A percentile compares a stretch with the other conserved stretches of the same genome.
phyloP scores from a whole-genome alignment of 2,329 filamentous ascomycete genomes.

The Fusarium austroafricanum region DNA sequence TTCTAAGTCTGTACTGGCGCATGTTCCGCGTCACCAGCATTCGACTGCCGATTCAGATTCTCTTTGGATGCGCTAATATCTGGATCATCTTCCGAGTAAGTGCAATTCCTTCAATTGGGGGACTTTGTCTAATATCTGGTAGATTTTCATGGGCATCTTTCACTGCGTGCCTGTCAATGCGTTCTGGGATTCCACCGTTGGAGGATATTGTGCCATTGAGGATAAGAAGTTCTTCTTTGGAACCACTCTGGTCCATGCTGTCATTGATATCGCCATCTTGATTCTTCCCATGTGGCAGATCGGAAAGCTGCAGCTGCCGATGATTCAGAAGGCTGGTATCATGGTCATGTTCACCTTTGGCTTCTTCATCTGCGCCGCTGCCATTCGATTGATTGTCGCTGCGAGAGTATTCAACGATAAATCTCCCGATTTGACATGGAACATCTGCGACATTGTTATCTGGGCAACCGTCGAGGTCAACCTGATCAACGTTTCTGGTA shows the following conservation, averaged over 20 bases:
- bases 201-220: slow-evolving; percentile 32
- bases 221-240: slow-evolving; percentile 51
- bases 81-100: slow-evolving; percentile 47
- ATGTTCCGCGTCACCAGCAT: slow-evolving; percentile 45
- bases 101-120: rapidly evolving
- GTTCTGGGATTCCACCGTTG: slow-evolving; percentile 29
- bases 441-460: slow-evolving; percentile 38
- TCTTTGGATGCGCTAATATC: slow-evolving; percentile 39
- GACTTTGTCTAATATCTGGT: neutral
- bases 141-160: slow-evolving; percentile 37
- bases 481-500: slow-evolving; percentile 42
- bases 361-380: slow-evolving; percentile 42
- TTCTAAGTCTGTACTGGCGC: slow-evolving; percentile 49
- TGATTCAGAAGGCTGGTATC: slow-evolving; percentile 45
- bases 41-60: slow-evolving; percentile 44
- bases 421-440: slow-evolving; percentile 40
- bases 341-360: slow-evolving; percentile 48
- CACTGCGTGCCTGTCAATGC: slow-evolving; percentile 36
- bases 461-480: slow-evolving; percentile 46
- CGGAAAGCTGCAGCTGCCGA: slow-evolving; percentile 44
- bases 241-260: slow-evolving; percentile 46
- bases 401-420: slow-evolving; percentile 26
- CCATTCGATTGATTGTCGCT: slow-evolving; percentile 36
- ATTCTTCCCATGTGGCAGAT: slow-evolving; percentile 49
- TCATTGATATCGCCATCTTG: slow-evolving; percentile 49